Evolutionary conservation across 495 filamentous ascomycete genomes (phyloP).

Genomic region (Collariella sp.): DNA sequence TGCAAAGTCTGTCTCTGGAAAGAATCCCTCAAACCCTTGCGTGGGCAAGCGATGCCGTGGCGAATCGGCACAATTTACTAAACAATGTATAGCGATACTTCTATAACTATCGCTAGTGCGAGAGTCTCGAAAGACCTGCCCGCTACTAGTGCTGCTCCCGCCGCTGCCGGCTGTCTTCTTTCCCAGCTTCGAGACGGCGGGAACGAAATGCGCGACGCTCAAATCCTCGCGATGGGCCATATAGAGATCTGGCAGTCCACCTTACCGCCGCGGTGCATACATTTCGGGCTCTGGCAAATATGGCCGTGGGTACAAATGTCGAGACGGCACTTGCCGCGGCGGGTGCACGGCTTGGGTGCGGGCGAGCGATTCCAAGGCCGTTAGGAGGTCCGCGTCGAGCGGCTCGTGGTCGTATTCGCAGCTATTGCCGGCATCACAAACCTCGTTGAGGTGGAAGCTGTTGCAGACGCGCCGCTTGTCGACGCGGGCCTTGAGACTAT

Average conservation of each 20-base stretch:
- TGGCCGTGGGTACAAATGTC: not conserved
- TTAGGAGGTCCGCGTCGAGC: not conserved
- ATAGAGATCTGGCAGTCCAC: not conserved
- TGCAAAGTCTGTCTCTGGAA: too few relatives aligned
- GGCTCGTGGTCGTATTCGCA: slow-evolving; percentile 10
- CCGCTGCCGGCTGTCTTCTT: not conserved
- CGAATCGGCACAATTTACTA: too few relatives aligned
- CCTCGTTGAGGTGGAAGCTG: slow-evolving; percentile 2
- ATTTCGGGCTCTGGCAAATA: slow-evolving; percentile 7
- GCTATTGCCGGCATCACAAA: slow-evolving; percentile 1
- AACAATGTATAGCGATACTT: too few relatives aligned
- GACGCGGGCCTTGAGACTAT: slow-evolving; percentile 3
- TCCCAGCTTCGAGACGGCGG: not conserved
- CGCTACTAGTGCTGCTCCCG: not conserved
- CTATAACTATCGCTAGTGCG: too few relatives aligned
- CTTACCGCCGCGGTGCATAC: slow-evolving; percentile 10
- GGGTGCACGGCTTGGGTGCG: slow-evolving; percentile 1
- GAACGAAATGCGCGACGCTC: not conserved
- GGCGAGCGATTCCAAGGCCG: slow-evolving; percentile 4
- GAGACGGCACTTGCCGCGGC: not conserved
- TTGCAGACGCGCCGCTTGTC: slow-evolving; percentile 10
- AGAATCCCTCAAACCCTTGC: too few relatives aligned
- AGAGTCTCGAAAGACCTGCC: too few relatives aligned
- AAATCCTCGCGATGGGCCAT: not conserved
- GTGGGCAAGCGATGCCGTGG: too few relatives aligned